Evolutionary conservation across 345 rosid species (phyloP).

Genomic region (Pistacia integerrima): DNA sequence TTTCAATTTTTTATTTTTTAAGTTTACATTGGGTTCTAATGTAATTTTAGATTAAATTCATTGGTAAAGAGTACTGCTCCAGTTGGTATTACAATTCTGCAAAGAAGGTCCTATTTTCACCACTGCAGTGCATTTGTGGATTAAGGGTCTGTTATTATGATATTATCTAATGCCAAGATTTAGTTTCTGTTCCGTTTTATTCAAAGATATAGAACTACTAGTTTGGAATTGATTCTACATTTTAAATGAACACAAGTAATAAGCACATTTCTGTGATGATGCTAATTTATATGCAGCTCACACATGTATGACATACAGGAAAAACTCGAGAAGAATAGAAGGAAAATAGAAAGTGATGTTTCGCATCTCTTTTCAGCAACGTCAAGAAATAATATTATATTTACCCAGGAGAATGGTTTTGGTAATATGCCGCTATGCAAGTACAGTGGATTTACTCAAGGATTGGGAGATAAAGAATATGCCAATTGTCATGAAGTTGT

Average conservation of each 20-base stretch:
- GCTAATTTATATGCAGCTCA: constrained; percentile 4
- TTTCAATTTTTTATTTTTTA: not conserved
- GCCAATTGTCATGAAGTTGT: constrained; percentile 61
- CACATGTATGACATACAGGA: constrained; percentile 45
- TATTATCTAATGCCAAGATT: not conserved
- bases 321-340: constrained; percentile 63
- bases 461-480: constrained; percentile 68
- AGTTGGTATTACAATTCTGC: constrained; percentile 1
- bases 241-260: not conserved
- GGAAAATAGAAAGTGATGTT: constrained; percentile 54
- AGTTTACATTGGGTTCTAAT: not conserved
- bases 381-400: constrained; percentile 34
- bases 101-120: not conserved
- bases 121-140: not conserved
- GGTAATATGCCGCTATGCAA: constrained; percentile 54
- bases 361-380: constrained; percentile 45
- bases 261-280: not conserved
- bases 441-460: constrained; percentile 56
- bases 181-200: not conserved
- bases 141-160: not conserved
- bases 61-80: not conserved
- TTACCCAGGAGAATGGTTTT: constrained; percentile 34
- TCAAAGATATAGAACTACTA: not conserved
- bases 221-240: not conserved
- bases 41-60: constrained; percentile 1